Percentiles rank a stretch among this genome's conserved stretches.
phyloP scores from a whole-genome alignment of 345 rosid species.

The Ceriops decandra region DNA sequence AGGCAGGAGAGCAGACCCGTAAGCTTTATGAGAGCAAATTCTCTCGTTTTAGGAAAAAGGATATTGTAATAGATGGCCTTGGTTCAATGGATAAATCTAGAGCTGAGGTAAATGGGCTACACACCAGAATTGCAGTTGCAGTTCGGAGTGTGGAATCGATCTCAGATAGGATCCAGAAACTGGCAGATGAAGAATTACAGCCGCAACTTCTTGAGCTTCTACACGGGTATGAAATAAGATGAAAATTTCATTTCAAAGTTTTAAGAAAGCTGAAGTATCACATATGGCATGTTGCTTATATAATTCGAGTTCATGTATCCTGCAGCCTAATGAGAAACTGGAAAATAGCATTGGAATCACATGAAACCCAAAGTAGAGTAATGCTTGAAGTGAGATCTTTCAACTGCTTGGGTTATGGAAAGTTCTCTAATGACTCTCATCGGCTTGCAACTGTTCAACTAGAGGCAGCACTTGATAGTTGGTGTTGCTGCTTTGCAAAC shows the following conservation, averaged over 20 bases:
- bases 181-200: slow-evolving; percentile 47
- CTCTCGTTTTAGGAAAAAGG: slow-evolving; percentile 12
- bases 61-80: slow-evolving; percentile 10
- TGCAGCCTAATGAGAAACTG: slow-evolving; percentile 42
- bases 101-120: slow-evolving; percentile 25
- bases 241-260: not conserved
- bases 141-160: slow-evolving; percentile 35
- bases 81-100: slow-evolving; percentile 24
- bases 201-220: slow-evolving; percentile 43
- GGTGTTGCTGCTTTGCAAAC: slow-evolving; percentile 33
- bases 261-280: not conserved
- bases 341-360: slow-evolving; percentile 36
- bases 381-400: slow-evolving; percentile 36
- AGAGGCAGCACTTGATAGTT: slow-evolving; percentile 35
- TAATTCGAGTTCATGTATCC: not conserved
- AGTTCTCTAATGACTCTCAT: slow-evolving; percentile 30
- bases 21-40: slow-evolving; percentile 33
- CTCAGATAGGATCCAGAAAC: slow-evolving; percentile 36
- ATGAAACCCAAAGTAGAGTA: slow-evolving; percentile 37
- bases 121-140: slow-evolving; percentile 34
- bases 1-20: slow-evolving; percentile 39
- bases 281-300: slow-evolving; percentile 1
- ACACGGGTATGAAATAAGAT: slow-evolving; percentile 31
- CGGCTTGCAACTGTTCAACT: slow-evolving; percentile 41
- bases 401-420: slow-evolving; percentile 20